phyloP scores from a whole-genome alignment of 352 stramenopile species.

The Phytophthora idaei region DNA sequence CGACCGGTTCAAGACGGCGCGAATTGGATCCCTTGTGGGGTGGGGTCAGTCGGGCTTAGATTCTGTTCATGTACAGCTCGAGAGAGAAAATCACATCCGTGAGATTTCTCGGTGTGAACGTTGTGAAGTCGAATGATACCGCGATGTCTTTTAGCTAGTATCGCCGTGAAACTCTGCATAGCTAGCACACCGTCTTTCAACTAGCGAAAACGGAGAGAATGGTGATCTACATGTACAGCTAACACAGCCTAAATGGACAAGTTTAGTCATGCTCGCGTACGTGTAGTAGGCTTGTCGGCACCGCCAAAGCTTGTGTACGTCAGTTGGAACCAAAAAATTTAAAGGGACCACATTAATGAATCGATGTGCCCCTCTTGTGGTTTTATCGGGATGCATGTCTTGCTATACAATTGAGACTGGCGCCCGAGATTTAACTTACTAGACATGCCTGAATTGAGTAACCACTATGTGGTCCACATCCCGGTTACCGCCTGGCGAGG shows the following conservation, averaged over 20 bases:
- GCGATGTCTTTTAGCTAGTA: background rate
- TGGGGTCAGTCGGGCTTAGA: background rate
- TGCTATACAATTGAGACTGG: too few relatives aligned
- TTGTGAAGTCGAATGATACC: too few relatives aligned
- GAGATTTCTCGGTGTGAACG: background rate
- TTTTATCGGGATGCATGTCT: too few relatives aligned
- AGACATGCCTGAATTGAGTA: background rate
- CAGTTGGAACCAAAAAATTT: too few relatives aligned
- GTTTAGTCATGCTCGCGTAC: too few relatives aligned
- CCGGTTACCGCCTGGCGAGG: background rate
- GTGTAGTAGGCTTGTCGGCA: too few relatives aligned
- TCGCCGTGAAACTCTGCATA: background rate
- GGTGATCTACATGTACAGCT: background rate
- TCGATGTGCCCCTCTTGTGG: too few relatives aligned
- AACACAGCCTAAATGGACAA: background rate
- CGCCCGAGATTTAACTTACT: too few relatives aligned
- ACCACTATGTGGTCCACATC: constrained; percentile 17
- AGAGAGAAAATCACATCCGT: too few relatives aligned
- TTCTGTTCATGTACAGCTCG: too few relatives aligned
- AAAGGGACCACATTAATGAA: too few relatives aligned
- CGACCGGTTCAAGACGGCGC: background rate
- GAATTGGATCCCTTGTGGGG: background rate
- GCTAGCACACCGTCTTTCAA: background rate
- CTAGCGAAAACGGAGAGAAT: background rate
- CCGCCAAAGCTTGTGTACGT: too few relatives aligned